phyloP scores from a whole-genome alignment of 305 asterid species.

The Rubia tinctorum region DNA sequence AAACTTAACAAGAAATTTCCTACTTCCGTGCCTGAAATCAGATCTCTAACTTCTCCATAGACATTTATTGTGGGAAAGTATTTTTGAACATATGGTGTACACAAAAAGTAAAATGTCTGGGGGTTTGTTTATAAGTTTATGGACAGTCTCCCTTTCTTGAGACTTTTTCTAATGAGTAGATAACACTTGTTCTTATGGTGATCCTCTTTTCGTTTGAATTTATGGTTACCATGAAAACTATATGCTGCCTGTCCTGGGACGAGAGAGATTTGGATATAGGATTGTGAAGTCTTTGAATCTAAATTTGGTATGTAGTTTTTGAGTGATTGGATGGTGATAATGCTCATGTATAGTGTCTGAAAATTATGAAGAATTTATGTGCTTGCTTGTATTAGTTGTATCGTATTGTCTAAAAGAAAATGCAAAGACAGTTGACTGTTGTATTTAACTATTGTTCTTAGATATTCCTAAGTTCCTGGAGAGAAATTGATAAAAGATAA shows the following conservation, averaged over 20 bases:
- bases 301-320: too few species aligned
- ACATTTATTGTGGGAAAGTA: constrained; percentile 35
- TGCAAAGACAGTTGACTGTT: background rate
- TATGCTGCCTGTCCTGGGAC: background rate
- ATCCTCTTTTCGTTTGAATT: too few species aligned
- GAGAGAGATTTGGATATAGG: background rate
- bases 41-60: constrained; percentile 81
- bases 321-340: background rate
- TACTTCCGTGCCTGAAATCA: constrained; percentile 94
- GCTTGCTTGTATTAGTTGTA: background rate
- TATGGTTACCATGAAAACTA: background rate
- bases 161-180: too few species aligned
- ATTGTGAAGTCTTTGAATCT: too few species aligned
- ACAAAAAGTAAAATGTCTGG: too few species aligned
- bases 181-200: too few species aligned
- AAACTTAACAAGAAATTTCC: constrained; percentile 83
- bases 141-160: too few species aligned
- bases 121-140: background rate
- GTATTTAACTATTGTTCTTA: background rate
- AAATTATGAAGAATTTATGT: background rate
- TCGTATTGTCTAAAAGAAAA: background rate
- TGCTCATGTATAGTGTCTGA: background rate
- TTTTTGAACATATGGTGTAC: too few species aligned
- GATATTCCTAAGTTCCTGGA: background rate
- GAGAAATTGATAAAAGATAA: too few species aligned